A percentile compares a stretch with the other conserved stretches of the same genome.
Evolutionary conservation across 768 basidiomycete genomes (phyloP).

Genomic region (Leccinum pellstonianum): DNA sequence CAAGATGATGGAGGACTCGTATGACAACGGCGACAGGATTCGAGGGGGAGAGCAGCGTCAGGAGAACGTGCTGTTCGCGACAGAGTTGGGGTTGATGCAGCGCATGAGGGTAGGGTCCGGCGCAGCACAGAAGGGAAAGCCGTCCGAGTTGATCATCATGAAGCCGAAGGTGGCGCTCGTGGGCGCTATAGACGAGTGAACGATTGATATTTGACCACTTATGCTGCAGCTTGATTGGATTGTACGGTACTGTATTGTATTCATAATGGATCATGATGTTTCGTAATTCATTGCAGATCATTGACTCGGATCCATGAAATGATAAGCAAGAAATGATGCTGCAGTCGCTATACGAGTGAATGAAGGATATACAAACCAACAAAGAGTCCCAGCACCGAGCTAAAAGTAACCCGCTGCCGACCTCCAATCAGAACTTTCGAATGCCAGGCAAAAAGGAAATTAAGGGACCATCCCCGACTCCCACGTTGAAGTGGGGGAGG

Average conservation of each 20-base stretch:
- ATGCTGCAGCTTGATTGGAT: not conserved
- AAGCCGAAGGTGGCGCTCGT: constrained; percentile 31
- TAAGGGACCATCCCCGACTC: too few relatives aligned
- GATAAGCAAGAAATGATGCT: too few relatives aligned
- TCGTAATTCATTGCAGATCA: not conserved
- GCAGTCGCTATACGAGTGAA: not conserved
- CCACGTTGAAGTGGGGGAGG: too few relatives aligned
- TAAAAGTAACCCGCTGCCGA: too few relatives aligned
- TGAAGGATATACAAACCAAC: too few relatives aligned
- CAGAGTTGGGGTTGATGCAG: constrained; percentile 33
- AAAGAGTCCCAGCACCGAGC: too few relatives aligned
- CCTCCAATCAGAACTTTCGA: too few relatives aligned
- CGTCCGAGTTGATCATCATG: constrained; percentile 25
- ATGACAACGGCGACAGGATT: constrained; percentile 20
- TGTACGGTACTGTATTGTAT: not conserved
- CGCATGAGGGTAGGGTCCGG: constrained; percentile 13
- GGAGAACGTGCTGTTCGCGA: constrained; percentile 32
- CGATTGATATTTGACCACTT: not conserved
- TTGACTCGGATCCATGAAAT: not conserved
- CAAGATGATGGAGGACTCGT: constrained; percentile 23
- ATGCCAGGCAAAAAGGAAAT: too few relatives aligned
- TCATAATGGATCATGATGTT: not conserved
- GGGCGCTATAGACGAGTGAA: not conserved
- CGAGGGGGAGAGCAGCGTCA: not conserved
- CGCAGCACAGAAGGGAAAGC: constrained; percentile 10